Evolutionary conservation across 345 rosid genomes (phyloP).

Genomic region (Salix caprea): DNA sequence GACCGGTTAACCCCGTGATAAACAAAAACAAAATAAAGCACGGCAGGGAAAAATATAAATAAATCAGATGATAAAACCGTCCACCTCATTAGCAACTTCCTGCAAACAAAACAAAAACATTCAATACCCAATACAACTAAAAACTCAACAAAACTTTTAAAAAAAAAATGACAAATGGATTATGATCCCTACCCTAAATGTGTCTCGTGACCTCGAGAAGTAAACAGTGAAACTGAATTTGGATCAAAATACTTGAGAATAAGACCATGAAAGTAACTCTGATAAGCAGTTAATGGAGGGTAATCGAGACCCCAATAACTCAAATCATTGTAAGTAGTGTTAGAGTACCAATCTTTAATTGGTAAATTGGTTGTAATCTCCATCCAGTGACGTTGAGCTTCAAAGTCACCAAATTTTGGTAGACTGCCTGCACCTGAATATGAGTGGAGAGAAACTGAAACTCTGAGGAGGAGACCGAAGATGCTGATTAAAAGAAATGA

Average conservation of each 20-base stretch:
- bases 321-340: conserved; percentile 64
- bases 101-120: conserved; percentile 32
- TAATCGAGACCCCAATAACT: conserved; percentile 96
- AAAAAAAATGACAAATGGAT: not conserved
- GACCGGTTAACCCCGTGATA: conserved; percentile 26
- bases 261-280: conserved; percentile 77
- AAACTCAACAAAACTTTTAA: not conserved
- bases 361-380: conserved; percentile 87
- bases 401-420: conserved; percentile 87
- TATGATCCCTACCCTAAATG: conserved; percentile 54
- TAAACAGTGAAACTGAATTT: conserved; percentile 56
- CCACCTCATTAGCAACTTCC: conserved; percentile 89
- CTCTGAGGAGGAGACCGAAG: conserved; percentile 66
- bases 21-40: conserved; percentile 53
- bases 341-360: conserved; percentile 58
- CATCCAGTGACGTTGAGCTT: conserved; percentile 99
- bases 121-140: not conserved
- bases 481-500: conserved; percentile 50
- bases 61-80: conserved; percentile 80
- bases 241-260: conserved; percentile 61
- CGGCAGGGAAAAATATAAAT: conserved; percentile 78
- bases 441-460: conserved; percentile 59
- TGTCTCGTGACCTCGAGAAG: conserved; percentile 74
- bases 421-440: conserved; percentile 83
- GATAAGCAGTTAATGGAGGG: conserved; percentile 95